Conservation (phyloP, 2,329 filamentous ascomycete species). For the Sclerotinia sclerotiorum region DNA sequence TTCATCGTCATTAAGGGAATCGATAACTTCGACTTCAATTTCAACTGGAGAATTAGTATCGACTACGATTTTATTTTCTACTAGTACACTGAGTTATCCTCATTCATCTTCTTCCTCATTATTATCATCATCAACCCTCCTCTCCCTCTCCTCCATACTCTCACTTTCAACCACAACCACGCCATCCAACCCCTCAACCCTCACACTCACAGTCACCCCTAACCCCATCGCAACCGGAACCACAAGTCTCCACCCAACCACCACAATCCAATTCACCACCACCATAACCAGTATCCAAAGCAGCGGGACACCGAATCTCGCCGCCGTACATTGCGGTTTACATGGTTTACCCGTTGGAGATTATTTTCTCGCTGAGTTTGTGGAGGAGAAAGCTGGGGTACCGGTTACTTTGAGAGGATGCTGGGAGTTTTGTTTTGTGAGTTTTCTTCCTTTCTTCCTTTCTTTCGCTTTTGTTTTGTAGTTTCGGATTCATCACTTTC, state of each 20-base stretch:
- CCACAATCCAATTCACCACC: conserved; percentile 36
- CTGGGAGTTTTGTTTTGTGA: conserved; percentile 45
- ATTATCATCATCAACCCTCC: neutral
- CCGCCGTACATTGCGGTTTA: conserved; percentile 44
- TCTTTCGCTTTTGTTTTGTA: neutral
- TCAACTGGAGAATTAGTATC: neutral
- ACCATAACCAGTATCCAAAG: conserved; percentile 39
- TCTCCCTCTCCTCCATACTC: neutral
- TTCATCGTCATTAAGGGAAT: no score
- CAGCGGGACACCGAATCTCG: conserved; percentile 39
- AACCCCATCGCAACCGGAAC: conserved; percentile 38
- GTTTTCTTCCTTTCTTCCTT: conserved; percentile 8
- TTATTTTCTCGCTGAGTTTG: conserved; percentile 45
- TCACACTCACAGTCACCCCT: conserved; percentile 37
- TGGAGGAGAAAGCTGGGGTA: conserved; percentile 40
- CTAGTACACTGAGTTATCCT: neutral
- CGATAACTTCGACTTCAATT: neutral
- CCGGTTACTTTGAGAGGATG: conserved; percentile 45
- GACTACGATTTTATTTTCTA: neutral
- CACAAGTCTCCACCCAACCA: conserved; percentile 30
- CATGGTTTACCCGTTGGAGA: conserved; percentile 42
- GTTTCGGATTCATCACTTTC: neutral
- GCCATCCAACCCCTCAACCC: conserved; percentile 36
- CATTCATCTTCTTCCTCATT: no score
- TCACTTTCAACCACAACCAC: conserved; percentile 11